Conservation (phyloP, 192 early-diverging fungal species). For the Coemansia pectinata region DNA sequence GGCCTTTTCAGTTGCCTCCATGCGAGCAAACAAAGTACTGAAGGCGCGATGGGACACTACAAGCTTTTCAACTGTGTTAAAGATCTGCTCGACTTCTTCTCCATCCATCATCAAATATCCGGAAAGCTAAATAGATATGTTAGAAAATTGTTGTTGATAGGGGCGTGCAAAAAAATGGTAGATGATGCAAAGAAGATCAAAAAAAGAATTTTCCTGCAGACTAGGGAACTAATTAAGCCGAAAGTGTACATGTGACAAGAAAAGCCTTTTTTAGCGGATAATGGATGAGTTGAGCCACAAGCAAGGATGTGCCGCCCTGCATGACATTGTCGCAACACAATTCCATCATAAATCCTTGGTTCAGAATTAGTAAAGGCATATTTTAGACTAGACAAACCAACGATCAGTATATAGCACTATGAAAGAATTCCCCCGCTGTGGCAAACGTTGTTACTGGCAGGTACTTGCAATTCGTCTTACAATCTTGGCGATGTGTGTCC, state of each 20-base stretch:
- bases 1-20: neutral
- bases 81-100: neutral
- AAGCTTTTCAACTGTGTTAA: neutral
- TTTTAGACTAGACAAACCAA: neutral
- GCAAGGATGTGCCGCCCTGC: neutral
- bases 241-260: too few relatives aligned
- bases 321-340: neutral
- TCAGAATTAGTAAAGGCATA: too few relatives aligned
- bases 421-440: neutral
- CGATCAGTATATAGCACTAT: neutral
- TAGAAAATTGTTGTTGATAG: too few relatives aligned
- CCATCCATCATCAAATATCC: neutral
- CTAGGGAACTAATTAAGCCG: too few relatives aligned
- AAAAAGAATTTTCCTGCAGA: too few relatives aligned
- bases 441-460: neutral
- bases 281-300: too few relatives aligned
- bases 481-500: neutral
- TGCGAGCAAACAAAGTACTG: neutral
- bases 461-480: neutral
- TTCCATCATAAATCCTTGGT: too few relatives aligned
- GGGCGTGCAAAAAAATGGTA: too few relatives aligned
- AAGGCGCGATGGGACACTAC: neutral
- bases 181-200: too few relatives aligned
- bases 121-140: neutral
- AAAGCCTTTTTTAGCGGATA: too few relatives aligned